Base-by-base conservation (phyloP, 1,139 yeast genomes). In the Candida labiduridarum region DNA sequence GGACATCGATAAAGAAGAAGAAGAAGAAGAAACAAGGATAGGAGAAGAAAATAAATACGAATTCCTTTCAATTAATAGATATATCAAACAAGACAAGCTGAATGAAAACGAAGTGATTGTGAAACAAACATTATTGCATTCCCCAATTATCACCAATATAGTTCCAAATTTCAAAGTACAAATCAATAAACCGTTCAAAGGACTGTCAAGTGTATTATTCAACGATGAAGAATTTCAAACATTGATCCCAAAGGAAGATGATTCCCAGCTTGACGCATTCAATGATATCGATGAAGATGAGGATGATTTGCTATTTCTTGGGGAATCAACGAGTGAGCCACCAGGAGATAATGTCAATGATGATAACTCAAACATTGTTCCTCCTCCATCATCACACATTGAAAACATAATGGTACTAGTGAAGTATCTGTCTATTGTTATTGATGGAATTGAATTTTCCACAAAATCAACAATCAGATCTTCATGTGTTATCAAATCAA, bases 221-320 rank as follows among this genome's bases (percentile, higher is more conserved):
- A 72, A 73, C 49, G 80, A 74, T 45, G 79, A 73, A 45, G 66
- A 64, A 22, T 74, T 72, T 55, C 79, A 75, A 54, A 63, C 61
- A 18, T 51, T 73, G 43, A 63, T 69, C 2, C 69, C 74, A 0
- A 67, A 64, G 25, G 77, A 71, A 40, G 72, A 68, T 41, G 79
- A 76, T 52, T 74, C 79, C 0, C 78, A 73, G 54, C 58, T 65
- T 52, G 76, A 69, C 36, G 73, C 65, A 11, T 73, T 74, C 51
- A 63, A 65, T 46, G 79, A 74, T 38, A 74, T 66, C 41, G 74
- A 68, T 25, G 73, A 68, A 35, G 66, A 60, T 30, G 67, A 63
- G 10, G 45, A 34, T n/a, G 55, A 60, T 43, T 45, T 59, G 6
- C 52, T 61, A 19, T 34, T 38, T 38, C 30, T 22, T n/a, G 40